Percentiles rank a stretch among this genome's conserved stretches.
Conservation (phyloP, 192 early-diverging fungal species). For the Physocladia obscura region DNA sequence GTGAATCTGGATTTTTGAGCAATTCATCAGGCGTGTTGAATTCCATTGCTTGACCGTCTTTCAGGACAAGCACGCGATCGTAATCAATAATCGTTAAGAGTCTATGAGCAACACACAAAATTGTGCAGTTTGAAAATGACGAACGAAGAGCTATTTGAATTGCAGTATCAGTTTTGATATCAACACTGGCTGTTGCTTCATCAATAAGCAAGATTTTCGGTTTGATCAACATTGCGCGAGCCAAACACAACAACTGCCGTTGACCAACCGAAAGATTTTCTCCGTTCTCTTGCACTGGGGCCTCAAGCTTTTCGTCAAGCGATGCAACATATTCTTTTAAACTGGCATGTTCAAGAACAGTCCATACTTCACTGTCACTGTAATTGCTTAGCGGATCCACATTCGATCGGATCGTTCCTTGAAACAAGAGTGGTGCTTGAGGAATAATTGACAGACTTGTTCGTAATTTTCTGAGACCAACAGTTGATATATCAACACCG, state of each 20-base stretch:
- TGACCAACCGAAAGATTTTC: conserved; percentile 75
- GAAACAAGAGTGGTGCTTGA: conserved; percentile 54
- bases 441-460: conserved; percentile 53
- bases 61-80: conserved; percentile 49
- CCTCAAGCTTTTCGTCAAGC: conserved; percentile 64
- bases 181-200: conserved; percentile 46
- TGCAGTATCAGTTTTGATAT: conserved; percentile 71
- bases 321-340: conserved; percentile 65
- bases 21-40: conserved; percentile 52
- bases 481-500: conserved; percentile 59
- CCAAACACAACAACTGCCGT: conserved; percentile 57
- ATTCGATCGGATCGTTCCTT: conserved; percentile 68
- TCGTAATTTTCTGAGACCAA: conserved; percentile 66
- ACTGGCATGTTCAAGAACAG: conserved; percentile 61
- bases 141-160: conserved; percentile 73
- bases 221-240: conserved; percentile 35
- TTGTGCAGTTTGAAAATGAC: conserved; percentile 74
- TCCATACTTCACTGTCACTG: conserved; percentile 68
- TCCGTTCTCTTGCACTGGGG: conserved; percentile 65
- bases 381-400: conserved; percentile 55
- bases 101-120: conserved; percentile 37
- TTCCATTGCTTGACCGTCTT: conserved; percentile 43
- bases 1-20: conserved; percentile 33
- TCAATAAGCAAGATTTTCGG: conserved; percentile 36
- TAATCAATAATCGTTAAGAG: conserved; percentile 48